A percentile compares a stretch with the other conserved stretches of the same genome.
phyloP scores from a whole-genome alignment of 176 grass and related monocot species.

The Triticum dicoccoides region DNA sequence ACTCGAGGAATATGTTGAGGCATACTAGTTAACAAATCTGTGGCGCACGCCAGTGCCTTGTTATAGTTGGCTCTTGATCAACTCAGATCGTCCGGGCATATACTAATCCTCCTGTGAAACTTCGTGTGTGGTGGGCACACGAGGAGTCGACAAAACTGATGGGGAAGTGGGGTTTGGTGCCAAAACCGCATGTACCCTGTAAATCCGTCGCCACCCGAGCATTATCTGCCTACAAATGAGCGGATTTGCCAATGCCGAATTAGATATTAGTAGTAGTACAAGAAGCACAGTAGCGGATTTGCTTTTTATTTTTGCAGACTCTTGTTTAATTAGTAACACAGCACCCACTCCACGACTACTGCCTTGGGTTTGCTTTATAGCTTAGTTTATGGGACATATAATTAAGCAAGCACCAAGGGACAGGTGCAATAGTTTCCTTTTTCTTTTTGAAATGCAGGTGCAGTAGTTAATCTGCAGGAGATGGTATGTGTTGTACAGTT shows the following conservation, averaged over 20 bases:
- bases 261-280: neutral
- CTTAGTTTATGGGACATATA: neutral
- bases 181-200: neutral
- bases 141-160: neutral
- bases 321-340: too few relatives aligned
- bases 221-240: neutral
- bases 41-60: neutral
- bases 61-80: neutral
- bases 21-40: neutral
- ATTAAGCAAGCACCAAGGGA: neutral
- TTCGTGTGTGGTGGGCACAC: neutral
- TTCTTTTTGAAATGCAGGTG: too few relatives aligned
- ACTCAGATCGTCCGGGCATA: neutral
- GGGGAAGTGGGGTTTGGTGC: neutral
- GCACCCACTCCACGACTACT: conserved; percentile 4
- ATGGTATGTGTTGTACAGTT: too few relatives aligned
- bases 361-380: neutral
- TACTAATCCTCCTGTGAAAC: neutral
- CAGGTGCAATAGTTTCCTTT: too few relatives aligned
- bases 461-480: too few relatives aligned
- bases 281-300: neutral
- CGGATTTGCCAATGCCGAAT: neutral
- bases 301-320: too few relatives aligned
- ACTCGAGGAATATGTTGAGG: neutral
- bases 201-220: neutral